Evolutionary conservation across 208 protist genomes (phyloP).

Genomic region (Trypanosoma platydactyli): DNA sequence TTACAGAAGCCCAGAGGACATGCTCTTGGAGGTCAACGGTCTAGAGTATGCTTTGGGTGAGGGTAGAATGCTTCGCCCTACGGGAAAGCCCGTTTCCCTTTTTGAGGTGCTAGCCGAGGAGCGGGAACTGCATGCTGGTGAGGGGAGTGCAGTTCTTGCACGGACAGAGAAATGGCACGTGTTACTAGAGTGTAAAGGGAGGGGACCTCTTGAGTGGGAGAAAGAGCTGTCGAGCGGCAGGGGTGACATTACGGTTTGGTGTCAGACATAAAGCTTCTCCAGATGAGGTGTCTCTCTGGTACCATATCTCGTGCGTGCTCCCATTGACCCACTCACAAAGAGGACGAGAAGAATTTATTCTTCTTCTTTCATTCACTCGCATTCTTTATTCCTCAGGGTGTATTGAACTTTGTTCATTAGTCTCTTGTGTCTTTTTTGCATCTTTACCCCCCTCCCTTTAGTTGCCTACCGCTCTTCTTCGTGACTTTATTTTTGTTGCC

Average conservation of each 20-base stretch:
- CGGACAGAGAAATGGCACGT: constrained; percentile 20
- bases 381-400: no score
- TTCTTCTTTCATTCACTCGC: no score
- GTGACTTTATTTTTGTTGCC: background rate
- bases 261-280: constrained; percentile 2
- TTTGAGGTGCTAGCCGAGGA: constrained; percentile 38
- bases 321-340: no score
- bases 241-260: constrained; percentile 32
- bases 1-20: constrained; percentile 35
- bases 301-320: background rate
- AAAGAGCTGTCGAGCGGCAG: constrained; percentile 14
- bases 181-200: constrained; percentile 6
- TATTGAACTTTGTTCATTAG: no score
- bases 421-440: no score
- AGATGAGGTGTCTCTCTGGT: background rate
- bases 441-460: no score
- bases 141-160: background rate
- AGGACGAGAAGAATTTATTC: no score
- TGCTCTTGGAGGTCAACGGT: constrained; percentile 34
- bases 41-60: constrained; percentile 6
- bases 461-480: background rate
- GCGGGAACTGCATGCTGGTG: constrained; percentile 20
- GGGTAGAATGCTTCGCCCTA: constrained; percentile 9
- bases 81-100: constrained; percentile 29
- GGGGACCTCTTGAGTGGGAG: constrained; percentile 10